phyloP scores from a whole-genome alignment of 2,329 filamentous ascomycete genomes.

The Colletotrichum kahawae region DNA sequence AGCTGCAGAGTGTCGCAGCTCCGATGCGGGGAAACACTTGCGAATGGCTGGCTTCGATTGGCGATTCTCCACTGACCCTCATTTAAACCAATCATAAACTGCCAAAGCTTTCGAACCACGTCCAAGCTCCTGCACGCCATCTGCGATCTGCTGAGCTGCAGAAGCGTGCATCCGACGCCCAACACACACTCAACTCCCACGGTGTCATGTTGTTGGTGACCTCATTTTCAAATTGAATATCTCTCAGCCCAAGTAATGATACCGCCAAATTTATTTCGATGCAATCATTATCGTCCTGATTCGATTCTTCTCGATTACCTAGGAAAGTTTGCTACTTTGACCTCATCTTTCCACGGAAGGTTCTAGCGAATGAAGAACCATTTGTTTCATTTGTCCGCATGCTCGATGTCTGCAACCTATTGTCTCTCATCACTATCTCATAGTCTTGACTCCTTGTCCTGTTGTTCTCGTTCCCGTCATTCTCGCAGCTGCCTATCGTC shows the following conservation, averaged over 20 bases:
- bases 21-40: slow-evolving; percentile 15
- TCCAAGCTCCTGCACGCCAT: slow-evolving; percentile 22
- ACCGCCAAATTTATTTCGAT: fast-evolving
- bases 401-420: fast-evolving
- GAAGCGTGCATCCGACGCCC: neutral
- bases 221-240: fast-evolving
- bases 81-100: neutral
- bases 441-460: neutral
- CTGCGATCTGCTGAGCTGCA: slow-evolving; percentile 6
- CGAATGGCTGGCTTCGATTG: neutral
- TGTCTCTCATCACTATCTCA: neutral
- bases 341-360: neutral
- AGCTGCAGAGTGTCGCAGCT: neutral
- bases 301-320: fast-evolving
- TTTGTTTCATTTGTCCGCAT: neutral
- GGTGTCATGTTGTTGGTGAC: neutral
- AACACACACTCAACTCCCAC: neutral
- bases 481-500: no score
- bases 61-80: neutral
- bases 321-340: neutral
- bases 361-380: neutral
- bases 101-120: neutral
- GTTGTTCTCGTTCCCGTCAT: fast-evolving
- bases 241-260: fast-evolving
- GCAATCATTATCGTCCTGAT: fast-evolving